phyloP scores from a whole-genome alignment of 306 rosid species.

The Gastrolobium bilobum region DNA sequence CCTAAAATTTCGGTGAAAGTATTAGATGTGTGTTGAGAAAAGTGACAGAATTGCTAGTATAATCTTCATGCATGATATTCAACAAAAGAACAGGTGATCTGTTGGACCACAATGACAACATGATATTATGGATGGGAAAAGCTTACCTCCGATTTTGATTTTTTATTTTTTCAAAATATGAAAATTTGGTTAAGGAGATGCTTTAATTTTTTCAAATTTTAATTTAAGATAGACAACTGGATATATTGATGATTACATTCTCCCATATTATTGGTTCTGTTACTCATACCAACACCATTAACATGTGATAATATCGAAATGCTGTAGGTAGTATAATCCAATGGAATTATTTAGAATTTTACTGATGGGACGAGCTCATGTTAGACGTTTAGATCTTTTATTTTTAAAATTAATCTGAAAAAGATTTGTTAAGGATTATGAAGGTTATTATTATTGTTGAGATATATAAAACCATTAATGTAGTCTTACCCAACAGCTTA shows the following conservation, averaged over 20 bases:
- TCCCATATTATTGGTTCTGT: background rate
- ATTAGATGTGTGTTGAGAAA: constrained; percentile 8
- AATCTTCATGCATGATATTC: constrained; percentile 18
- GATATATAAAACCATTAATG: too few species aligned
- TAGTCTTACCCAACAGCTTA: too few species aligned
- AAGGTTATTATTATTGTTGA: too few species aligned
- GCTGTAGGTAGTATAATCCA: background rate
- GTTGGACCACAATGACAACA: constrained; percentile 28
- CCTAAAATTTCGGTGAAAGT: constrained; percentile 10
- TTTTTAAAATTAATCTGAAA: too few species aligned
- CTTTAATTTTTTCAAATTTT: background rate
- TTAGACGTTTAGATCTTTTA: too few species aligned
- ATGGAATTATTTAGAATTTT: background rate
- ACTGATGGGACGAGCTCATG: too few species aligned
- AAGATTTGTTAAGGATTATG: too few species aligned
- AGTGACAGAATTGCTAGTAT: constrained; percentile 19
- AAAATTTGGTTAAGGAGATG: background rate
- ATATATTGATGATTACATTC: background rate
- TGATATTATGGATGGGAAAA: constrained; percentile 3
- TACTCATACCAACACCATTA: background rate
- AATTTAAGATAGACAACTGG: background rate
- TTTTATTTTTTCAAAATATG: background rate
- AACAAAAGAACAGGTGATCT: constrained; percentile 27
- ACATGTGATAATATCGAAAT: constrained; percentile 6
- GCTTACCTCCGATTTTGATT: background rate